Percentiles rank a stretch among this genome's conserved stretches.
phyloP scores from a whole-genome alignment of 768 basidiomycete genomes.

The Lanmaoa rubissima region DNA sequence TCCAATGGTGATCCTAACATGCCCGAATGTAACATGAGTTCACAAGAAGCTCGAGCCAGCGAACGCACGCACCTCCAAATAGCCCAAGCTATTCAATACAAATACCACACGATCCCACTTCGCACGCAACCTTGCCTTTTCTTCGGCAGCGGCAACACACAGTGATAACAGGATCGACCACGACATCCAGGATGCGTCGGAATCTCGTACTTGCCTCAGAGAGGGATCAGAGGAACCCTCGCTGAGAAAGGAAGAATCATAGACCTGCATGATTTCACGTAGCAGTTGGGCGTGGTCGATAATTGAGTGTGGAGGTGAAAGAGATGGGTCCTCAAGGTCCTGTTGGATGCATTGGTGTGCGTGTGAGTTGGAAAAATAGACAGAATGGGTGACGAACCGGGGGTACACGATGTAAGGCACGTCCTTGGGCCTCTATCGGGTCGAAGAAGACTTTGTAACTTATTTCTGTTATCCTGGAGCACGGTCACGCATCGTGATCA shows the following conservation, averaged over 20 bases:
- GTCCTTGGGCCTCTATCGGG: too few species aligned
- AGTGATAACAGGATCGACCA: conserved; percentile 80
- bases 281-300: conserved; percentile 83
- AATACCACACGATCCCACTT: conserved; percentile 85
- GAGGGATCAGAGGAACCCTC: conserved; percentile 29
- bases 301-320: conserved; percentile 75
- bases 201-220: conserved; percentile 17
- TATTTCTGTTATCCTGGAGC: too few species aligned
- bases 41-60: background rate
- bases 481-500: too few species aligned
- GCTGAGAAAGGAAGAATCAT: conserved; percentile 80
- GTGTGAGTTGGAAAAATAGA: too few species aligned
- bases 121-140: conserved; percentile 51
- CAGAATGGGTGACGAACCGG: too few species aligned
- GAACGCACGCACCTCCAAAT: conserved; percentile 61
- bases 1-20: background rate
- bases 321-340: conserved; percentile 67
- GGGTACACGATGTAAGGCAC: too few species aligned
- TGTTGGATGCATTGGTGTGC: too few species aligned
- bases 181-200: conserved; percentile 65
- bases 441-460: too few species aligned
- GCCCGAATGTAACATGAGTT: background rate
- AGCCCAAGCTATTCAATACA: conserved; percentile 81
- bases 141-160: conserved; percentile 65
- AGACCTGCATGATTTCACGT: conserved; percentile 86